Conservation (phyloP, 177 flowering plant genomes). For the Vitis hybrid region DNA sequence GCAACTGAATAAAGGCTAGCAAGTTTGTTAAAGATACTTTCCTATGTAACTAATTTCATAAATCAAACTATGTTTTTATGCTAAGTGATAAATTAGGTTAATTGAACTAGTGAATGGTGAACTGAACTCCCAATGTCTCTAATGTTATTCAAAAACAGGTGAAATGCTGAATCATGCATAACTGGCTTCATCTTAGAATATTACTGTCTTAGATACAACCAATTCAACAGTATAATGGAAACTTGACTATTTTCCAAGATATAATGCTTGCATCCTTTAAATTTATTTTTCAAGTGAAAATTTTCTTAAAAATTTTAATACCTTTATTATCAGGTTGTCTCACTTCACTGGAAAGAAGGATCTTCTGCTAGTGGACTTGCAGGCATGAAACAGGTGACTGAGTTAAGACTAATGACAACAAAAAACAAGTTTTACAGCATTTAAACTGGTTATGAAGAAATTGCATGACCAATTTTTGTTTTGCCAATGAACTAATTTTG, state of each 20-base stretch:
- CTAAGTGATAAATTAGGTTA: too few species aligned
- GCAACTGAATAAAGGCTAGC: too few species aligned
- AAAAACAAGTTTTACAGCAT: not conserved
- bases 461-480: not conserved
- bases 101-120: too few species aligned
- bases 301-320: not conserved
- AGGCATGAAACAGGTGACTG: conserved; percentile 57
- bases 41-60: too few species aligned
- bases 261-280: not conserved
- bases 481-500: not conserved
- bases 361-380: conserved; percentile 43
- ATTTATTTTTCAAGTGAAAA: not conserved
- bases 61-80: too few species aligned
- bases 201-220: not conserved
- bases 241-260: not conserved
- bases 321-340: conserved; percentile 42
- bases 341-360: conserved; percentile 57
- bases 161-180: not conserved
- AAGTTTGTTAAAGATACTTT: too few species aligned
- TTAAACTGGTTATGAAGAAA: not conserved
- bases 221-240: not conserved
- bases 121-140: too few species aligned
- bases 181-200: too few species aligned
- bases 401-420: not conserved
- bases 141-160: too few species aligned